These are phyloP conservation scores for Komagataella phaffii DNA, from an alignment of 805 yeast species.

Conservation along the genomic window DNA sequence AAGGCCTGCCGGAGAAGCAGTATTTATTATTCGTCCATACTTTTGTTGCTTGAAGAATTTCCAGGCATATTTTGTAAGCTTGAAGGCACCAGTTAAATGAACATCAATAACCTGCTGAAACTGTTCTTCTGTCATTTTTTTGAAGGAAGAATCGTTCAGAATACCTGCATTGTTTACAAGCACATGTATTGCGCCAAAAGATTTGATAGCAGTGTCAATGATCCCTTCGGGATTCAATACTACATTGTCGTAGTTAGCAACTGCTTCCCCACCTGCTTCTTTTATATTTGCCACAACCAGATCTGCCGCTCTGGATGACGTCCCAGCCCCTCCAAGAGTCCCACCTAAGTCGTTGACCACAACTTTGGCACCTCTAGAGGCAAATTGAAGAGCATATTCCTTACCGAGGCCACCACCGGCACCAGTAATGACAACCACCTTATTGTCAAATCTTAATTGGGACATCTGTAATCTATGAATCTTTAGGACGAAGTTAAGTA, in stretches of 20 bases:
- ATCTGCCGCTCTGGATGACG: conserved; percentile 68
- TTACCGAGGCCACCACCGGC: conserved; percentile 97
- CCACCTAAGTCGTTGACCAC: conserved; percentile 95
- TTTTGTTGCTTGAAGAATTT: conserved; percentile 72
- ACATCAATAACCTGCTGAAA: conserved; percentile 74
- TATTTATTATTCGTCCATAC: conserved; percentile 81
- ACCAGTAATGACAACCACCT: conserved; percentile 90
- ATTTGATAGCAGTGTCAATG: conserved; percentile 72
- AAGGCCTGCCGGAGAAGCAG: conserved; percentile 95
- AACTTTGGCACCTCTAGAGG: conserved; percentile 84
- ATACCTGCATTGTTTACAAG: conserved; percentile 93
- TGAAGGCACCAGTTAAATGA: conserved; percentile 82
- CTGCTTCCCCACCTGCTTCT: conserved; percentile 70
- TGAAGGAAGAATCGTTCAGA: conserved; percentile 74
- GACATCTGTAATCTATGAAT: background rate
- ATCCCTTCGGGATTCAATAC: conserved; percentile 72
- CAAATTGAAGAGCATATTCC: conserved; percentile 77
- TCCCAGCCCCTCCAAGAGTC: conserved; percentile 60
- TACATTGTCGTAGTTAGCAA: conserved; percentile 89
- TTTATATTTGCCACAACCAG: conserved; percentile 77
- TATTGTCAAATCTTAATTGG: conserved; percentile 48
- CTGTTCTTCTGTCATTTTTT: conserved; percentile 73
- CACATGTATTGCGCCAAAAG: conserved; percentile 80
- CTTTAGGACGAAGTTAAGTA: no score
- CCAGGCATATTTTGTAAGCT: conserved; percentile 86